Evolutionary conservation across 768 basidiomycete genomes (phyloP).

Genomic region (Brasilioporus rufonigricans): DNA sequence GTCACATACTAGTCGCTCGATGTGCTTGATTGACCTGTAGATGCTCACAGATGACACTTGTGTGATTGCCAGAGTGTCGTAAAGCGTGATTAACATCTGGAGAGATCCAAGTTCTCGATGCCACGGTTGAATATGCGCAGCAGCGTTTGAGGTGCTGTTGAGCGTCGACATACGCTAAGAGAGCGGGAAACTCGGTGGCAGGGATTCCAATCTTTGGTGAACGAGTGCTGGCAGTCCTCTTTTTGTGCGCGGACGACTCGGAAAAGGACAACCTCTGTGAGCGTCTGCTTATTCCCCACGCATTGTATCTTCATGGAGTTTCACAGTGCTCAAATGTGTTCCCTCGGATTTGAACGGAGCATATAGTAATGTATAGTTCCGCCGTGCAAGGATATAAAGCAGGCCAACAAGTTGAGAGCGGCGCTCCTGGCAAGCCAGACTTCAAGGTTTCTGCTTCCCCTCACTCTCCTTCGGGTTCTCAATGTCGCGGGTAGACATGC

Average conservation of each 20-base stretch:
- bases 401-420: neutral
- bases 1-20: no score
- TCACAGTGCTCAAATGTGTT: neutral
- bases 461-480: neutral
- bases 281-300: neutral
- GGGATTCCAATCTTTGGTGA: neutral
- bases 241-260: neutral
- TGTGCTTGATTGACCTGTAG: no score
- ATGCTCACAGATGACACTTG: no score
- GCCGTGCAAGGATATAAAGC: neutral
- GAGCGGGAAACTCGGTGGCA: no score
- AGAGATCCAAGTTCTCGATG: no score
- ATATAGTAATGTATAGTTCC: neutral
- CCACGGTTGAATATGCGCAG: no score
- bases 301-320: neutral
- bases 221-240: neutral
- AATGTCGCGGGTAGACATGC: slow-evolving; percentile 5
- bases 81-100: no score
- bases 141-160: no score
- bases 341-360: neutral
- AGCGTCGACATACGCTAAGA: no score
- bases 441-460: neutral
- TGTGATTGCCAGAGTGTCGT: no score
- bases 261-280: neutral
- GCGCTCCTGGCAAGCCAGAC: neutral